Evolutionary conservation across 805 yeast genomes (phyloP), one percentile per base, ranked within the genome.

Genomic region (Metschnikowia colocasiae): DNA sequence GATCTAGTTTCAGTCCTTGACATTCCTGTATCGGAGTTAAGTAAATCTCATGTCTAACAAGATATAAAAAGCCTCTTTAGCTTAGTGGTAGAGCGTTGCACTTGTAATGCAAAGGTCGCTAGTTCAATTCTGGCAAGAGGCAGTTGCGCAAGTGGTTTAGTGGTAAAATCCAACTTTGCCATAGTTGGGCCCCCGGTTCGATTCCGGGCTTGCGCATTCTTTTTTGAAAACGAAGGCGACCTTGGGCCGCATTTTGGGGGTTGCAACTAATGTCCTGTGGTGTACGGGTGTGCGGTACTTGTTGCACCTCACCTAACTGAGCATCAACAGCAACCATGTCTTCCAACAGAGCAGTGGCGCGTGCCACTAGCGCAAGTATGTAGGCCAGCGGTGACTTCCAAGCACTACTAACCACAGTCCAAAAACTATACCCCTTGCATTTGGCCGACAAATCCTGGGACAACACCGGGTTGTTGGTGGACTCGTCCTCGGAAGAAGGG

Each of bases 11-110:
- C n/a, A n/a, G n/a, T n/a, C n/a, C n/a, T n/a, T n/a, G n/a, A n/a
- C n/a, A n/a, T n/a, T n/a, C n/a, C n/a, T n/a, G n/a, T n/a, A n/a
- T n/a, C n/a, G n/a, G n/a, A n/a, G n/a, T n/a, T n/a, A n/a, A n/a
- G n/a, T n/a, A n/a, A n/a, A n/a, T n/a, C n/a, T n/a, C n/a, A n/a
- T n/a, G n/a, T n/a, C n/a, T n/a, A n/a, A n/a, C n/a, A n/a, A n/a
- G n/a, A n/a, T 25, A 29, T 3, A 9, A 31, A 39, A n/a, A 9
- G 96, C 96, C 96, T 79, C 82, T 80, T 87, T 88, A 87, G 96
- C 96, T 87, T 87, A 88, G 96, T 86, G 96, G 96, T 87, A 88
- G 94, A 87, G 95, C 95, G 95, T 86, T 85, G 96, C 96, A 88
- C 96, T 88, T 88, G 96, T 88, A 88, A 86, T 86, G 95, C 94